These are phyloP conservation scores for Agroathelia rolfsii DNA, from an alignment of 1,284 basidiomycete species.

Conservation along the genomic window DNA sequence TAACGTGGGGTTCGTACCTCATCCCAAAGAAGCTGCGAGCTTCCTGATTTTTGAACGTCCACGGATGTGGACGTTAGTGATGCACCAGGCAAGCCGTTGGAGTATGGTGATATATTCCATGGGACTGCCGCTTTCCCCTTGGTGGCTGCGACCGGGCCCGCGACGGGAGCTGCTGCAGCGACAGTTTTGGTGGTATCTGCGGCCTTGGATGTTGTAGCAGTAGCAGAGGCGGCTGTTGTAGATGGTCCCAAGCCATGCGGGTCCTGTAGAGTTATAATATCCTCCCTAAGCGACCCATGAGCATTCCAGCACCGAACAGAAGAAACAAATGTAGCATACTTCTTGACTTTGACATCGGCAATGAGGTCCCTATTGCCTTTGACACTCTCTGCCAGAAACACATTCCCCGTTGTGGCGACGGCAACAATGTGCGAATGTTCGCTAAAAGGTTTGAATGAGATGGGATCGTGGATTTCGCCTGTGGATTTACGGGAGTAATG, in stretches of 20 bases:
- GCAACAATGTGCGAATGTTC: constrained; percentile 89
- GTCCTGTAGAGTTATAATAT: constrained; percentile 89
- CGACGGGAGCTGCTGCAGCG: constrained; percentile 23
- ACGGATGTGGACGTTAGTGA: constrained; percentile 90
- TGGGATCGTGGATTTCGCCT: constrained; percentile 82
- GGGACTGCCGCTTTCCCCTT: constrained; percentile 50
- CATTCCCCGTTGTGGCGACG: constrained; percentile 84
- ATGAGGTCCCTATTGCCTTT: constrained; percentile 84
- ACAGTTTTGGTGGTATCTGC: constrained; percentile 24
- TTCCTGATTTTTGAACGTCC: constrained; percentile 61
- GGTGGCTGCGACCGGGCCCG: constrained; percentile 25
- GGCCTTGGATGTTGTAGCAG: constrained; percentile 19
- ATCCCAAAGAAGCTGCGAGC: constrained; percentile 82
- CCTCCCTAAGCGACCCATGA: no score
- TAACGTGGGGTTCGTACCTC: constrained; percentile 38
- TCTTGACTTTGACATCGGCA: constrained; percentile 78
- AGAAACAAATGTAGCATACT: constrained; percentile 45
- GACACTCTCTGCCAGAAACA: constrained; percentile 84
- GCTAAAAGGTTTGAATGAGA: constrained; percentile 88
- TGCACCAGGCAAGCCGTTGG: constrained; percentile 84
- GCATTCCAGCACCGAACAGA: no score
- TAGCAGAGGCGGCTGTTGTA: constrained; percentile 19
- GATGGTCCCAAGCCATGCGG: constrained; percentile 62
- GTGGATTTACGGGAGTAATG: constrained; percentile 78
- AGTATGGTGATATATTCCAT: constrained; percentile 88